phyloP scores from a whole-genome alignment of 2,329 filamentous ascomycete species.

The Claviceps maximensis region DNA sequence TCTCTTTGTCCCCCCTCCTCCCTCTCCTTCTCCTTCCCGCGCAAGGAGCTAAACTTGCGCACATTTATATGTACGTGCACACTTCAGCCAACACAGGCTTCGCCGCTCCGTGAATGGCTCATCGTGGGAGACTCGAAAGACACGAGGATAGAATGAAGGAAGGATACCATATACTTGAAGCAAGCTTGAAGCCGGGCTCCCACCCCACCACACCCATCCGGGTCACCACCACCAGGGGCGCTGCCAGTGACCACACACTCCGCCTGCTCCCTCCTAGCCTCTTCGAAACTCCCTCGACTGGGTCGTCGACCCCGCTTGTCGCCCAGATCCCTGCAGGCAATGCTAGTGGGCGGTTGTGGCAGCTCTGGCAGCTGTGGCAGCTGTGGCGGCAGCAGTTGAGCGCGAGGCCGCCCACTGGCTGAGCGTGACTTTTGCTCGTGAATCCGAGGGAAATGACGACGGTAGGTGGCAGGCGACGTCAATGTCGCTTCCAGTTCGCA shows the following conservation, averaged over 20 bases:
- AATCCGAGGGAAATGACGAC: not conserved
- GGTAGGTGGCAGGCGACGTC: not conserved
- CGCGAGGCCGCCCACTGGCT: not conserved
- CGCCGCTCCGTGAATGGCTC: too few species aligned
- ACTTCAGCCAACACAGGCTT: too few species aligned
- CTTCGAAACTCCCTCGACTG: not conserved
- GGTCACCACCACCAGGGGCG: constrained; percentile 4
- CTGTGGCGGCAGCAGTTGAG: not conserved
- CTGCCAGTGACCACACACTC: not conserved
- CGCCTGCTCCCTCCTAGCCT: not conserved
- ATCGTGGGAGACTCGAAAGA: too few species aligned
- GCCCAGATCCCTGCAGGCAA: constrained; percentile 13
- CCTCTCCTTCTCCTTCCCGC: too few species aligned
- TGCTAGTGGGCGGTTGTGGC: constrained; percentile 8
- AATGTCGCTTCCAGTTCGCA: not conserved
- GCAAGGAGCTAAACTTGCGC: too few species aligned
- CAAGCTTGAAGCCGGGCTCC: not conserved
- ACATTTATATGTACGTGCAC: too few species aligned
- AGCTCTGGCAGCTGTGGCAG: not conserved
- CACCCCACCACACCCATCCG: not conserved
- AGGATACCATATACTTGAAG: not conserved
- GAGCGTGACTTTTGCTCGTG: not conserved
- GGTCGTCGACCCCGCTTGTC: constrained; percentile 6
- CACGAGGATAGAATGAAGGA: too few species aligned
- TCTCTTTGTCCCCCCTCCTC: too few species aligned